Evolutionary conservation across 108 stramenopile genomes (phyloP).

Genomic region (Cyclotella baltica): DNA sequence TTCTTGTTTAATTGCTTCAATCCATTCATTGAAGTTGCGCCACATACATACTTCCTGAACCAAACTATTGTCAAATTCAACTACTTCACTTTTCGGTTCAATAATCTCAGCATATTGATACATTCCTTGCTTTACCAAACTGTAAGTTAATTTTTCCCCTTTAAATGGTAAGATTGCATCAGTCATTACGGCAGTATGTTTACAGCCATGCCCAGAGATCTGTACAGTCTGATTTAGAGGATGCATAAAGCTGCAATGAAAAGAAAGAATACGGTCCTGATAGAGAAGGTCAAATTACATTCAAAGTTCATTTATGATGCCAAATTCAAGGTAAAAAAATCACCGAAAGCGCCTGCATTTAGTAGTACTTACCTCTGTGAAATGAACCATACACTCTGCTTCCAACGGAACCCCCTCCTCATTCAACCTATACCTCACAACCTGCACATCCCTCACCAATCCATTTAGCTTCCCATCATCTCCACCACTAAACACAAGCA

Average conservation of each 20-base stretch:
- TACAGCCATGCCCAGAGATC: constrained; percentile 30
- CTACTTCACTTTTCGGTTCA: constrained; percentile 6
- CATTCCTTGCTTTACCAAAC: constrained; percentile 35
- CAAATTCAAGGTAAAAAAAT: not conserved
- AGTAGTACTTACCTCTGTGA: constrained; percentile 13
- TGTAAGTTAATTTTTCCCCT: not conserved
- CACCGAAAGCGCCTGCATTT: not conserved
- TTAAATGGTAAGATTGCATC: constrained; percentile 54
- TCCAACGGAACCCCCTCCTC: constrained; percentile 48
- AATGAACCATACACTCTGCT: constrained; percentile 40
- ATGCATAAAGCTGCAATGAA: constrained; percentile 59
- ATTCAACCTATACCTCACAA: constrained; percentile 38
- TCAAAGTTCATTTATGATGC: not conserved
- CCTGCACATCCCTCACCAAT: constrained; percentile 43
- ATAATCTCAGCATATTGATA: constrained; percentile 34
- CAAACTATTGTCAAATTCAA: constrained; percentile 14
- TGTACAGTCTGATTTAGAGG: constrained; percentile 51
- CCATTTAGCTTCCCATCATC: constrained; percentile 27
- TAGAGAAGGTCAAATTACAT: not conserved
- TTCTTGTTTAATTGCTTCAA: constrained; percentile 33
- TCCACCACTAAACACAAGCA: constrained; percentile 55
- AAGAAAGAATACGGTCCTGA: constrained; percentile 39
- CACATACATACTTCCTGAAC: constrained; percentile 63
- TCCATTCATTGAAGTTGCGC: constrained; percentile 34
- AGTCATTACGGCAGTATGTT: constrained; percentile 21